phyloP scores from a whole-genome alignment of 2,329 filamentous ascomycete species.

The Triangularia verruculosa region DNA sequence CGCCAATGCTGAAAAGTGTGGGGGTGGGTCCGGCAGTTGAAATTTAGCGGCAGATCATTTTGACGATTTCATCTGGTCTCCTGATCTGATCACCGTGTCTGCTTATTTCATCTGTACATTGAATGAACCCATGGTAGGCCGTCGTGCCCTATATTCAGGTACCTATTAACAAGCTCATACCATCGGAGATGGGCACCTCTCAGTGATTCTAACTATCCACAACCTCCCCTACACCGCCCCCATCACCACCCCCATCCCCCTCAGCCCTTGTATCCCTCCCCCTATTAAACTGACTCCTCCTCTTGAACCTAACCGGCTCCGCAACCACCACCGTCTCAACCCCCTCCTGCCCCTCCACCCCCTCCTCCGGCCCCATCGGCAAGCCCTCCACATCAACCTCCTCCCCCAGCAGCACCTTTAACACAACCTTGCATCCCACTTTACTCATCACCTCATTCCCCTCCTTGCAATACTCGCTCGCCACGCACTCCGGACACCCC shows the following conservation, averaged over 20 bases:
- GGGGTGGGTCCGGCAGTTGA: not conserved
- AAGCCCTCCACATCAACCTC: conserved; percentile 80
- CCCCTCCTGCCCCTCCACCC: conserved; percentile 56
- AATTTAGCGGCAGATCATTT: not conserved
- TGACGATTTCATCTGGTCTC: not conserved
- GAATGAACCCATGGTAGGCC: too few species aligned
- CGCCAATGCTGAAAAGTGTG: not conserved
- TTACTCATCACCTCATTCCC: conserved; percentile 93
- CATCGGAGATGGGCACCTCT: too few species aligned
- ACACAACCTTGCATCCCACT: conserved; percentile 76
- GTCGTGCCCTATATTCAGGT: not conserved
- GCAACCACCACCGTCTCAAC: conserved; percentile 82
- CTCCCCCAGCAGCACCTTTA: conserved; percentile 70
- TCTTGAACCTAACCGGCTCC: conserved; percentile 50
- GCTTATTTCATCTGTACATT: too few species aligned
- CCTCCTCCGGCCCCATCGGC: conserved; percentile 77
- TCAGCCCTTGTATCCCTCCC: not conserved
- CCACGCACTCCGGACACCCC: conserved; percentile 89
- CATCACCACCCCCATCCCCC: not conserved
- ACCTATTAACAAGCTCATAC: not conserved
- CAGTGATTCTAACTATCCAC: not conserved
- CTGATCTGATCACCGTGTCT: too few species aligned
- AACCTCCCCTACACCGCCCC: not conserved
- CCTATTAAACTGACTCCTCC: not conserved
- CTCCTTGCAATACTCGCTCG: conserved; percentile 78